Conservation (phyloP, 768 basidiomycete genomes). For the Hirschioporus abietinus region DNA sequence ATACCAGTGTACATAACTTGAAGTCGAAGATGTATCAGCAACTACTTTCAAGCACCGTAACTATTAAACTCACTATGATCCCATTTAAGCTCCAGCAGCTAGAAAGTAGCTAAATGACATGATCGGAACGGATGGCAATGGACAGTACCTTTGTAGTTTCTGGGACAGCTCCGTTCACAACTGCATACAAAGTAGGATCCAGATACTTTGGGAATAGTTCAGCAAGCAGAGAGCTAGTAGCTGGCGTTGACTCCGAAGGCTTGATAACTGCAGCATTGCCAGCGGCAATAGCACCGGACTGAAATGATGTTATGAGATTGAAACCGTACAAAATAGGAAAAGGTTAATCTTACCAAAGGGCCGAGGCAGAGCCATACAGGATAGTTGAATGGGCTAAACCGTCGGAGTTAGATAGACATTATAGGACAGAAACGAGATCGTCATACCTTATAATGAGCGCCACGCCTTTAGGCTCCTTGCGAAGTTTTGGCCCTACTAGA, state of each 20-base stretch:
- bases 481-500: conserved; percentile 56
- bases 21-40: conserved; percentile 14
- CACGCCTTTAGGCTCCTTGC: conserved; percentile 75
- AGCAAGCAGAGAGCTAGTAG: conserved; percentile 49
- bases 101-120: not conserved
- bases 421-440: conserved; percentile 7
- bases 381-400: conserved; percentile 60
- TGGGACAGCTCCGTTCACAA: conserved; percentile 63
- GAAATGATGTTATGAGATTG: not conserved
- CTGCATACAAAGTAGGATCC: conserved; percentile 56
- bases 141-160: conserved; percentile 51
- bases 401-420: not conserved
- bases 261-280: conserved; percentile 71
- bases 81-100: conserved; percentile 75
- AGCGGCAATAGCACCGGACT: conserved; percentile 66
- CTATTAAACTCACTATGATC: conserved; percentile 40
- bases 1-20: conserved; percentile 59
- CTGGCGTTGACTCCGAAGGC: conserved; percentile 66
- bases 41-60: not conserved
- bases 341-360: conserved; percentile 45
- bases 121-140: not conserved
- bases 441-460: conserved; percentile 49
- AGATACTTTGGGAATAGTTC: conserved; percentile 74
- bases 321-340: conserved; percentile 22
- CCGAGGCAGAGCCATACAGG: conserved; percentile 55